Evolutionary conservation across 768 basidiomycete genomes (phyloP).

Genomic region (Calvatia gigantea): DNA sequence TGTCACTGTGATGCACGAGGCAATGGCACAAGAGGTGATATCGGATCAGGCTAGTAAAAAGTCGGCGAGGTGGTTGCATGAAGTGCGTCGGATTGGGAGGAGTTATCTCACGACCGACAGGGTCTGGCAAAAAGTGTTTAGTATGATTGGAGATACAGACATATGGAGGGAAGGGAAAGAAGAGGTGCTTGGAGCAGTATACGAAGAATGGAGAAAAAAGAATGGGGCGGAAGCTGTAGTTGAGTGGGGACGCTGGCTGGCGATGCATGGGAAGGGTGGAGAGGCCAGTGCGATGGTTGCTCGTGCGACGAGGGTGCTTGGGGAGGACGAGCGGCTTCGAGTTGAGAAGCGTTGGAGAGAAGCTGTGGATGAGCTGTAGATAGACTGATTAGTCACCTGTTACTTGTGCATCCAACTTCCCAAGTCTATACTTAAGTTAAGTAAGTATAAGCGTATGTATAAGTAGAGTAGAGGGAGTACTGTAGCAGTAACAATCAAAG

Average conservation of each 20-base stretch:
- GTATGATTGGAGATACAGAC: constrained; percentile 21
- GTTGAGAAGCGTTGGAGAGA: constrained; percentile 33
- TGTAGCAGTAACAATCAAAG: too few species aligned
- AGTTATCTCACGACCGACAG: constrained; percentile 38
- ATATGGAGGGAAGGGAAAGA: constrained; percentile 22
- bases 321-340: constrained; percentile 23
- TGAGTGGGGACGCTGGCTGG: constrained; percentile 47
- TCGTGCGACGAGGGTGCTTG: constrained; percentile 24
- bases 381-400: constrained; percentile 9
- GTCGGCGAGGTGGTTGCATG: constrained; percentile 22
- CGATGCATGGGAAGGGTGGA: constrained; percentile 34
- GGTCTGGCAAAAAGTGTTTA: constrained; percentile 44
- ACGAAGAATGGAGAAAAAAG: constrained; percentile 39
- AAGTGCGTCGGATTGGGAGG: constrained; percentile 37
- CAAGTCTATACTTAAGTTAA: too few species aligned
- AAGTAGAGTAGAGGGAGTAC: neutral
- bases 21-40: constrained; percentile 14
- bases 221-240: constrained; percentile 35
- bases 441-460: too few species aligned
- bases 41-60: constrained; percentile 26
- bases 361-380: constrained; percentile 6
- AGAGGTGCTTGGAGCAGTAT: constrained; percentile 28
- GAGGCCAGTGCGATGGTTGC: constrained; percentile 36
- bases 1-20: constrained; percentile 29
- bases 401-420: neutral